Evolutionary conservation across 2,329 filamentous ascomycete species (phyloP).

Genomic region (Phyllosticta ampelicida): DNA sequence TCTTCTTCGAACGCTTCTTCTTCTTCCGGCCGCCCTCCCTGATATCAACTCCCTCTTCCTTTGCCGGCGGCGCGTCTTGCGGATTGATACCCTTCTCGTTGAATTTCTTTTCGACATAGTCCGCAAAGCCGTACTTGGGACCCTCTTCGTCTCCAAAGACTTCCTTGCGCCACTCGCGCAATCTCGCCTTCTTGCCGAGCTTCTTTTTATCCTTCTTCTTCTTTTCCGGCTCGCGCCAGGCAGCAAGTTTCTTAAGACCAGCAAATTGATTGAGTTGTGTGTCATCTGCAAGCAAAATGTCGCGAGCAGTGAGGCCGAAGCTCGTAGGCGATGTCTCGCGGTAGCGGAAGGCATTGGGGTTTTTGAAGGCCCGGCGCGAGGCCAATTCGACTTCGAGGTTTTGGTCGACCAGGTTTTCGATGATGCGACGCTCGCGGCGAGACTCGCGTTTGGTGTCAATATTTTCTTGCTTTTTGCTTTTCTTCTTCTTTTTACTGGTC

Average conservation of each 20-base stretch:
- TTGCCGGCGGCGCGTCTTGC: slow-evolving; percentile 10
- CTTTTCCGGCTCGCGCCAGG: slow-evolving; percentile 79
- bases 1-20: slow-evolving; percentile 27
- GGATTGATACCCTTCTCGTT: slow-evolving; percentile 19
- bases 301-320: slow-evolving; percentile 79
- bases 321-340: slow-evolving; percentile 83
- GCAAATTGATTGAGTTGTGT: slow-evolving; percentile 78
- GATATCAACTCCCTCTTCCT: slow-evolving; percentile 26
- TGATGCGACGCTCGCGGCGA: slow-evolving; percentile 69
- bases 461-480: slow-evolving; percentile 34
- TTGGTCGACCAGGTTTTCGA: slow-evolving; percentile 77
- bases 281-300: slow-evolving; percentile 88
- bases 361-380: slow-evolving; percentile 38
- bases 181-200: slow-evolving; percentile 81
- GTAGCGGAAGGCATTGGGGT: slow-evolving; percentile 63
- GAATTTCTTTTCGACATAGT: slow-evolving; percentile 17
- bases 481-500: slow-evolving; percentile 30
- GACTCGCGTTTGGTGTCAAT: slow-evolving; percentile 56
- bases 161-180: slow-evolving; percentile 73
- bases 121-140: slow-evolving; percentile 31
- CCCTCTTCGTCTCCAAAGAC: slow-evolving; percentile 53
- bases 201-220: slow-evolving; percentile 82
- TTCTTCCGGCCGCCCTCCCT: slow-evolving; percentile 24
- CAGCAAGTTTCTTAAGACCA: slow-evolving; percentile 87
- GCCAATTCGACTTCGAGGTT: slow-evolving; percentile 64